Percentiles rank a stretch among this genome's conserved stretches.
phyloP scores from a whole-genome alignment of 257 asterid species.

The Solanum peruvianum region DNA sequence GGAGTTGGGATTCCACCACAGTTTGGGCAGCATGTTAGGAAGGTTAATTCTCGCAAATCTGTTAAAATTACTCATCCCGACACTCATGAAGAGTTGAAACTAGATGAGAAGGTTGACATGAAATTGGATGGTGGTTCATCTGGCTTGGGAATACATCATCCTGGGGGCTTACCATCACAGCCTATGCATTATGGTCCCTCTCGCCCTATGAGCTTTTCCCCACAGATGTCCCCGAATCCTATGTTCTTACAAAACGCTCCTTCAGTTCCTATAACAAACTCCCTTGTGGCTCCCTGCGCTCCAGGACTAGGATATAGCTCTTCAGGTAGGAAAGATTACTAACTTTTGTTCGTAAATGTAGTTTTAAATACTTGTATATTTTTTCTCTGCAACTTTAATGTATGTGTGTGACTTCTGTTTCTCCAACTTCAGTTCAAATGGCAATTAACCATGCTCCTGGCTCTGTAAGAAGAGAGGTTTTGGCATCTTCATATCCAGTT shows the following conservation, averaged over 20 bases:
- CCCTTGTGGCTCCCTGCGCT: not conserved
- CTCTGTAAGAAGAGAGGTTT: not conserved
- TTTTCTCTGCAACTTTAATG: not conserved
- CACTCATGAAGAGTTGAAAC: constrained; percentile 17
- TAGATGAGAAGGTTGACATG: constrained; percentile 8
- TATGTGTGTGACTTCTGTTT: not conserved
- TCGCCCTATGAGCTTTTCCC: not conserved
- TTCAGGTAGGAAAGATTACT: constrained; percentile 7
- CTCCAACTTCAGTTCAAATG: not conserved
- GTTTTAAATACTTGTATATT: not conserved
- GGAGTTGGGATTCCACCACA: constrained; percentile 4
- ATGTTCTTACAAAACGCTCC: not conserved
- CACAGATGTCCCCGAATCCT: constrained; percentile 1
- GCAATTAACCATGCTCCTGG: not conserved
- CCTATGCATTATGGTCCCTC: constrained; percentile 4
- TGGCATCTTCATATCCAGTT: not conserved
- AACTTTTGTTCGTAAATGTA: not conserved
- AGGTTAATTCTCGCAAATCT: not conserved
- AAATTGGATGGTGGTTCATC: not conserved
- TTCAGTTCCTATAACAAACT: not conserved
- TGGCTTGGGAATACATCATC: constrained; percentile 3
- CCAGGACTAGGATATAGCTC: not conserved
- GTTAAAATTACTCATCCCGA: constrained; percentile 28
- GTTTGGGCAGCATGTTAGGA: not conserved
- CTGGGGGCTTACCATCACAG: constrained; percentile 3